Evolutionary conservation across 768 basidiomycete species (phyloP).

Genomic region (Termitomyces titanicus): DNA sequence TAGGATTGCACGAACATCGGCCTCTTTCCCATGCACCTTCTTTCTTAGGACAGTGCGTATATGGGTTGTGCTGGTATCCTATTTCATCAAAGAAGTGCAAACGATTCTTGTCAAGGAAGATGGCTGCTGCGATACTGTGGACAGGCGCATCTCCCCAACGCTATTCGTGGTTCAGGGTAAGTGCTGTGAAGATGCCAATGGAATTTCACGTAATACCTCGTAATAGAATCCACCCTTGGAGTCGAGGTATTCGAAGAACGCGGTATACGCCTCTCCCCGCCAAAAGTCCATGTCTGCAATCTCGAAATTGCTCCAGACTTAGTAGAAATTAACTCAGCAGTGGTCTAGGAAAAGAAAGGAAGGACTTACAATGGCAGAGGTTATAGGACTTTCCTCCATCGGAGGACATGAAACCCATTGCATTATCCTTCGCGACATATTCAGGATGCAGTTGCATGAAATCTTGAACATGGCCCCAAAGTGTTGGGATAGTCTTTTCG

Average conservation of each 20-base stretch:
- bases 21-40: conserved; percentile 44
- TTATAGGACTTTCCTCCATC: conserved; percentile 41
- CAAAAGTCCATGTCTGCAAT: conserved; percentile 69
- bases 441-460: conserved; percentile 57
- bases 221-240: conserved; percentile 66
- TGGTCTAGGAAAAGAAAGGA: conserved; percentile 26
- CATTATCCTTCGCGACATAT: conserved; percentile 54
- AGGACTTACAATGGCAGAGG: conserved; percentile 66
- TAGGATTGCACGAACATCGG: conserved; percentile 59
- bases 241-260: conserved; percentile 66
- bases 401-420: conserved; percentile 63
- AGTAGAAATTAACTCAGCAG: background rate
- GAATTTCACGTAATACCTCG: conserved; percentile 42
- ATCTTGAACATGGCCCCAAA: conserved; percentile 71
- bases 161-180: conserved; percentile 35
- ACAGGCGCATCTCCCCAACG: conserved; percentile 88
- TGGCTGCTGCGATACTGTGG: conserved; percentile 75
- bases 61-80: conserved; percentile 78
- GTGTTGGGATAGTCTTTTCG: conserved; percentile 69
- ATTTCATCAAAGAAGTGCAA: conserved; percentile 83
- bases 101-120: conserved; percentile 68
- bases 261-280: conserved; percentile 57
- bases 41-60: conserved; percentile 62
- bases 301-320: conserved; percentile 72
- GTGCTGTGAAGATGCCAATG: conserved; percentile 35